Conservation (phyloP, 31 red algal genomes). For the Odonthalia washingtoniensis region DNA sequence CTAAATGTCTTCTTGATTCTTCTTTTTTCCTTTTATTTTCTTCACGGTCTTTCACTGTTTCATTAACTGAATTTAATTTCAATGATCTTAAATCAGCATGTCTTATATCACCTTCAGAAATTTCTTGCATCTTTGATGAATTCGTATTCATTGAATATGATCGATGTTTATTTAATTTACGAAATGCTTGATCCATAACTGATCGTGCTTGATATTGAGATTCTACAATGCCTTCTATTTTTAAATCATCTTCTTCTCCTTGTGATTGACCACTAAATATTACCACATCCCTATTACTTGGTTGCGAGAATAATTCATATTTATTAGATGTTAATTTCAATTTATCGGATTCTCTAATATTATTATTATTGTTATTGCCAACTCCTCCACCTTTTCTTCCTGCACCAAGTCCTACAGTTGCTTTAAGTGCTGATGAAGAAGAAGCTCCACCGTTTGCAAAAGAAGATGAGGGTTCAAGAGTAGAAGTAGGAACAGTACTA, state of each 20-base stretch:
- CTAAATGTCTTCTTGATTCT: conserved; percentile 67
- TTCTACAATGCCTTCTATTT: conserved; percentile 58
- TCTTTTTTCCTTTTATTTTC: conserved; percentile 66
- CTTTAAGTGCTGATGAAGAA: too few species aligned
- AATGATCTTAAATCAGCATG: conserved; percentile 52
- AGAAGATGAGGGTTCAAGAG: not conserved
- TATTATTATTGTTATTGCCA: conserved; percentile 6
- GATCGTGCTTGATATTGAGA: conserved; percentile 62
- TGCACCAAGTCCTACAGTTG: too few species aligned
- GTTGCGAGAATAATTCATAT: conserved; percentile 54
- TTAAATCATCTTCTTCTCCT: conserved; percentile 57
- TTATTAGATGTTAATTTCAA: not conserved
- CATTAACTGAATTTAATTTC: conserved; percentile 50
- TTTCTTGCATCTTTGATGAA: conserved; percentile 32
- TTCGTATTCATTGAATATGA: conserved; percentile 24
- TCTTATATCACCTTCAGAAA: conserved; percentile 58
- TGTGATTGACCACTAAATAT: conserved; percentile 55
- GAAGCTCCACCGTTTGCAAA: not conserved
- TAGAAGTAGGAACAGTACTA: conserved; percentile 10
- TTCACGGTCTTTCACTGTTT: conserved; percentile 66
- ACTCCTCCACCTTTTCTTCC: not conserved
- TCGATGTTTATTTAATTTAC: conserved; percentile 49
- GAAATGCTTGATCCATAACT: conserved; percentile 43
- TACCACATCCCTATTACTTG: conserved; percentile 51
- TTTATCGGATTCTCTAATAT: not conserved